A percentile compares a stretch with the other conserved stretches of the same genome.
phyloP scores from a whole-genome alignment of 441 rosid species.

The Raphanus hybrid region DNA sequence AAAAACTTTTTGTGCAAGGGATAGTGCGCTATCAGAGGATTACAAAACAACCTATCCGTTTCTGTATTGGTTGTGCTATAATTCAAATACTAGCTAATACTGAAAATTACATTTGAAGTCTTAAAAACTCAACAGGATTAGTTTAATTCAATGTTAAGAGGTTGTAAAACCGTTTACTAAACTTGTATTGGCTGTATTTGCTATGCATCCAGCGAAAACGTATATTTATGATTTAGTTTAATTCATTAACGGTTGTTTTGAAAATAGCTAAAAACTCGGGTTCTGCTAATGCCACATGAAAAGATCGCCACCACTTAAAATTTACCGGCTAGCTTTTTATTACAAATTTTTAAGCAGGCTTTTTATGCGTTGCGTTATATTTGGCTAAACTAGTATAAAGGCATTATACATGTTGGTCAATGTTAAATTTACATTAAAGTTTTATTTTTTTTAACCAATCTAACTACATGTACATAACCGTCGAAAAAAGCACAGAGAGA shows the following conservation, averaged over 20 bases:
- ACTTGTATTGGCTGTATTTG: not conserved
- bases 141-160: not conserved
- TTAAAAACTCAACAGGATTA: not conserved
- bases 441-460: constrained; percentile 2
- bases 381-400: not conserved
- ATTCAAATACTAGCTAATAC: no score
- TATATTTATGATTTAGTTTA: no score
- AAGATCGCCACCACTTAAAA: not conserved
- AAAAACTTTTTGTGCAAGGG: not conserved
- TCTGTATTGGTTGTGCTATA: not conserved
- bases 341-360: not conserved
- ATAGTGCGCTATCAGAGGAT: not conserved
- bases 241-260: not conserved
- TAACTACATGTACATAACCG: not conserved
- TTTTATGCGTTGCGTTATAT: not conserved
- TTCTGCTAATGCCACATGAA: not conserved
- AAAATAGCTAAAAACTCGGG: not conserved
- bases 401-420: not conserved
- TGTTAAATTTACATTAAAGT: not conserved
- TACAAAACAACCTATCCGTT: no score
- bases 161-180: not conserved
- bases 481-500: no score
- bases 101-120: not conserved
- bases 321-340: not conserved
- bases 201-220: not conserved